Conservation (phyloP, 1,139 yeast species). For the Yamadazyma diospyri region DNA sequence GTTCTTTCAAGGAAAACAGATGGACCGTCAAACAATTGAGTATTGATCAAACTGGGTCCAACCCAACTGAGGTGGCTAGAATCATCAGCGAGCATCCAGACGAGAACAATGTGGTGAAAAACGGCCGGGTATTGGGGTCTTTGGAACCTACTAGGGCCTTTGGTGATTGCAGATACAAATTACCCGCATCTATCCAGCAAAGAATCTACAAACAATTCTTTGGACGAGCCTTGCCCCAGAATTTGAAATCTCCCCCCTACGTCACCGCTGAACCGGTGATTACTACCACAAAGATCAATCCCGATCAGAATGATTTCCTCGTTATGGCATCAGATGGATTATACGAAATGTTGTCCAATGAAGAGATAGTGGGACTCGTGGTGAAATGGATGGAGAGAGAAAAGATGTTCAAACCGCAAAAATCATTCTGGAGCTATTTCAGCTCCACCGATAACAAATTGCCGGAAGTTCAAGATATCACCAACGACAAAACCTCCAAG, state of each 20-base stretch:
- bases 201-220: conserved; percentile 72
- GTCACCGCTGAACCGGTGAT: conserved; percentile 96
- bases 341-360: conserved; percentile 87
- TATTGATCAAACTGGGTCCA: conserved; percentile 93
- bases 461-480: conserved; percentile 61
- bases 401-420: conserved; percentile 57
- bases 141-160: conserved; percentile 95
- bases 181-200: conserved; percentile 72
- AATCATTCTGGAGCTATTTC: conserved; percentile 46
- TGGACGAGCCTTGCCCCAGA: conserved; percentile 78
- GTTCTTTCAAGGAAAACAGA: conserved; percentile 63
- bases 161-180: conserved; percentile 93
- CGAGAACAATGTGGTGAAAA: conserved; percentile 76
- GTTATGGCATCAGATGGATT: conserved; percentile 95
- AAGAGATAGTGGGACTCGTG: conserved; percentile 88
- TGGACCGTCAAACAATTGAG: conserved; percentile 90
- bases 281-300: conserved; percentile 73
- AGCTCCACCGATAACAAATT: conserved; percentile 49
- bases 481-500: conserved; percentile 49
- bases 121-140: conserved; percentile 92
- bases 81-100: conserved; percentile 87
- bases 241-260: conserved; percentile 87
- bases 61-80: conserved; percentile 81
- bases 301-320: conserved; percentile 74
- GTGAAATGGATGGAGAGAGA: conserved; percentile 90